Base-by-base conservation (phyloP, 768 basidiomycete genomes). In the Gymnopilus junonius region DNA sequence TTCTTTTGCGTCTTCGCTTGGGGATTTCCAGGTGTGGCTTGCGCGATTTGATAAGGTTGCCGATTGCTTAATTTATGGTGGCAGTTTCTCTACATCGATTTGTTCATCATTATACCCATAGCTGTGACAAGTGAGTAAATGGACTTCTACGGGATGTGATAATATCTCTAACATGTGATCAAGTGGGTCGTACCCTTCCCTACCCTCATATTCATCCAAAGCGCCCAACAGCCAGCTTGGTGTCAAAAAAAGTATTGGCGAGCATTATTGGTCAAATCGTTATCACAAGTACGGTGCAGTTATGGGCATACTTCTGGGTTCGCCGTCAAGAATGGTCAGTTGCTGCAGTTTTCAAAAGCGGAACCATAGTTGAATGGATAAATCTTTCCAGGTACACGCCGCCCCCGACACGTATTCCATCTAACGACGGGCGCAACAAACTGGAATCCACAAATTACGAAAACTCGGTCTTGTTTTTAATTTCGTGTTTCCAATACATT, bases 401-500 rank as follows among this genome's bases (percentile, higher is more conserved):
- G 14, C 95, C 94, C n/a, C 77, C 77, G 0, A 70, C 74, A 50
- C 72, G 74, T 34, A 71, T 83, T 20, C 81, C 83, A 25, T 70
- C 71, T 6, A 76, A 78, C 45, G 83, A 84, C 42, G 82, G 85
- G 43, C 85, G 83, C 63, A 85, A 90, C 74, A 87, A 93, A 68
- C 82, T 99, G 45, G 86, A 94, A 62, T 89, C 94, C 21, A 86
- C 79, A 42, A 98, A 96, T 73, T 96, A 85, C 70, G 97, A 99
- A 75, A 98, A 99, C 74, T 89, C 97, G 5, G 87, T 85, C 29
- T 76, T 99, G 60, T 99, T 99, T 79, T 76, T 98, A 66, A 81
- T 98, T 45, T 98, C 97, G 10, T 97, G 95, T 65, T 99, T 99
- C 87, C 97, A 99, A 78, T 99, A 99, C 75, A 94, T 99, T 70